Evolutionary conservation across 2,329 filamentous ascomycete genomes (phyloP), one percentile per base, ranked within the genome.

Genomic region (Fusarium sp.): DNA sequence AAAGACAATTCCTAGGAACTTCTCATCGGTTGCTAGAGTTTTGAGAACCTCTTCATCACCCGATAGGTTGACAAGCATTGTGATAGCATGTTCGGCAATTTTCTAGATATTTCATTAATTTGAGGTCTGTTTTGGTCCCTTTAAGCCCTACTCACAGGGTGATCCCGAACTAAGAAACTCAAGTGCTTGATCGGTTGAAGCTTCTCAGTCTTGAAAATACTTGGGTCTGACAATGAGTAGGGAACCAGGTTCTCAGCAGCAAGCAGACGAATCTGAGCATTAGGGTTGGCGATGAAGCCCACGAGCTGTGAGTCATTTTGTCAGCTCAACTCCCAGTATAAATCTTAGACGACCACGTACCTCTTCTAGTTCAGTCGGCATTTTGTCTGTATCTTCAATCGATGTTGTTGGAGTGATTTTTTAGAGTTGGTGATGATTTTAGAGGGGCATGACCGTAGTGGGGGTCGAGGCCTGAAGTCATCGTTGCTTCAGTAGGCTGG

Each of bases 1-100:
- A 20, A 98, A 83, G 9, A 98, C 78, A 4, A 88, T 85, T 65
- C 94, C 90, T 12, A 98, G 79, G 71, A 98, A 97, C 25, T 86
- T 88, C 60, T 97, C 91, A 77, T 99, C 95, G 20, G 87, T 88
- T 1, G 90, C 91, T 24, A 98, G 83, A 55, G 83, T 84, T 69
- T 92, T 87, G 42, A 97, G 83, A 5, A 98, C 85, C 56, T 94
- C 92, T 14, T 84, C 82, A 74, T 98, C 94, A 18, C 89, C 89
- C 3, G 92, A 91, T 18, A 96, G 84, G 78, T 97, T 98, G 75
- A 98, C 88, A 67, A 99, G 90, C 73, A 98, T 95, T 16, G 90
- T 97, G 72, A 98, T 83, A 40, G 92, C 94, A 88, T 97, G 92
- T 79, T 96, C 93, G n/a, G 95, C 92, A 66, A 98, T 97, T 79